Percentiles rank a stretch among this genome's conserved stretches.
phyloP scores from a whole-genome alignment of 441 rosid species.

The Gossypium gossypioides region DNA sequence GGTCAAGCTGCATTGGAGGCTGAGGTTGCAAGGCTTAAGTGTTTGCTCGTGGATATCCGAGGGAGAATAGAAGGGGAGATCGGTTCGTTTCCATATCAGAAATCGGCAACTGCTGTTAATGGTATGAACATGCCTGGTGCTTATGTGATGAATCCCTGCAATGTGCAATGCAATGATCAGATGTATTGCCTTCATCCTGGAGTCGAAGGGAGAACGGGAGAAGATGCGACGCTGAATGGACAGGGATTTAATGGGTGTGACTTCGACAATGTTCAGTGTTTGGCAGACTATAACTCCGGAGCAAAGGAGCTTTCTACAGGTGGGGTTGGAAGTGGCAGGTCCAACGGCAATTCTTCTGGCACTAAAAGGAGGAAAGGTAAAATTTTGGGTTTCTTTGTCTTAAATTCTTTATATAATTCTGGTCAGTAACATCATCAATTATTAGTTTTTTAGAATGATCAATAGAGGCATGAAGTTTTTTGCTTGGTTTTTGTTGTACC shows the following conservation, averaged over 20 bases:
- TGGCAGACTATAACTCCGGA: conserved; percentile 34
- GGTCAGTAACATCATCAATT: not conserved
- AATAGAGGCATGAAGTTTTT: not conserved
- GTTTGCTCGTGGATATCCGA: conserved; percentile 86
- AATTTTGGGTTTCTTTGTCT: not conserved
- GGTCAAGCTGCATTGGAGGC: conserved; percentile 83
- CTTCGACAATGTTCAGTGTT: conserved; percentile 51
- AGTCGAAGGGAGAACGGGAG: conserved; percentile 38
- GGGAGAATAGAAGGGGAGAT: conserved; percentile 97
- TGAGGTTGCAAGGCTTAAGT: conserved; percentile 82
- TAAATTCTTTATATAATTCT: not conserved
- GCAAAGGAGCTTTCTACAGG: conserved; percentile 32
- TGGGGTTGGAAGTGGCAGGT: conserved; percentile 23
- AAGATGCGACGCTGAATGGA: conserved; percentile 32
- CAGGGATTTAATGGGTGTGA: conserved; percentile 53
- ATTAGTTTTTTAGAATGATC: not conserved
- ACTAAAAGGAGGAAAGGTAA: conserved; percentile 66
- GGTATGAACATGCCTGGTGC: conserved; percentile 31
- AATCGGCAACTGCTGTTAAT: conserved; percentile 33
- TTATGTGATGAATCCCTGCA: conserved; percentile 74
- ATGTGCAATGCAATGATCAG: conserved; percentile 56
- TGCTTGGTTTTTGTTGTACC: not conserved
- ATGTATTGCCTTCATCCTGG: conserved; percentile 59
- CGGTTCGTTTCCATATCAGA: conserved; percentile 91
- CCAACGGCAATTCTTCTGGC: conserved; percentile 30